Conservation (phyloP, 2,329 filamentous ascomycete species). For the Incumbomyces delicatus region DNA sequence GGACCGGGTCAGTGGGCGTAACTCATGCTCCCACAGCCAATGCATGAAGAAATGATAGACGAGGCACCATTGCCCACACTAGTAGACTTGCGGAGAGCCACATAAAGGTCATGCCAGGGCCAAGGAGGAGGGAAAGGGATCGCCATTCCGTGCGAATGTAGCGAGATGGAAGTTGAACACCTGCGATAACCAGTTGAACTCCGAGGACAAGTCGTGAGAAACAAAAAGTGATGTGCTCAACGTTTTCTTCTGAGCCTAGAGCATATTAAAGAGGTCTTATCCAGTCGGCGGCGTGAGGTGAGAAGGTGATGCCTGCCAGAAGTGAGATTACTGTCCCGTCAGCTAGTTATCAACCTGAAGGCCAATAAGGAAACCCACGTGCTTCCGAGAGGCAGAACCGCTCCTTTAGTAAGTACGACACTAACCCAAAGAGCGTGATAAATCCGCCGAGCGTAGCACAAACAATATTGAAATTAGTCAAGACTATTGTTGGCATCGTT, state of each 20-base stretch:
- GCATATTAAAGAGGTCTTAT: constrained; percentile 70
- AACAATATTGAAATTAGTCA: constrained; percentile 76
- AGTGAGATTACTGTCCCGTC: constrained; percentile 63
- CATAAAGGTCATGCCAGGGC: constrained; percentile 77
- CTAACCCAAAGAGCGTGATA: constrained; percentile 78
- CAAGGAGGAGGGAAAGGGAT: constrained; percentile 62
- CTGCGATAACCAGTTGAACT: constrained; percentile 80
- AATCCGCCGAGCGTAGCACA: constrained; percentile 75
- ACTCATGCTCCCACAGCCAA: constrained; percentile 74
- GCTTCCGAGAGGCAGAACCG: constrained; percentile 86
- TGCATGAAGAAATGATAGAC: constrained; percentile 64
- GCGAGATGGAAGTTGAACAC: constrained; percentile 74
- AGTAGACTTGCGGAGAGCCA: constrained; percentile 74
- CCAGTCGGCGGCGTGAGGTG: constrained; percentile 65
- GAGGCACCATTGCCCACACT: constrained; percentile 65
- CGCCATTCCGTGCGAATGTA: constrained; percentile 74
- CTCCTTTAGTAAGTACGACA: constrained; percentile 84
- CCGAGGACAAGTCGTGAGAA: constrained; percentile 82
- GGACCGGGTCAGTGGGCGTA: constrained; percentile 81
- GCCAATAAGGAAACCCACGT: constrained; percentile 44
- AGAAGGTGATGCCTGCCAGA: constrained; percentile 67
- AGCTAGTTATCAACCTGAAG: constrained; percentile 10
- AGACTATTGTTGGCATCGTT: constrained; percentile 50
- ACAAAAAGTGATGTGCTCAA: constrained; percentile 67
- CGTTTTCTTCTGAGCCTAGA: constrained; percentile 42